Base-by-base conservation (phyloP, 2,329 filamentous ascomycete species). In the Coleophoma crateriformis region DNA sequence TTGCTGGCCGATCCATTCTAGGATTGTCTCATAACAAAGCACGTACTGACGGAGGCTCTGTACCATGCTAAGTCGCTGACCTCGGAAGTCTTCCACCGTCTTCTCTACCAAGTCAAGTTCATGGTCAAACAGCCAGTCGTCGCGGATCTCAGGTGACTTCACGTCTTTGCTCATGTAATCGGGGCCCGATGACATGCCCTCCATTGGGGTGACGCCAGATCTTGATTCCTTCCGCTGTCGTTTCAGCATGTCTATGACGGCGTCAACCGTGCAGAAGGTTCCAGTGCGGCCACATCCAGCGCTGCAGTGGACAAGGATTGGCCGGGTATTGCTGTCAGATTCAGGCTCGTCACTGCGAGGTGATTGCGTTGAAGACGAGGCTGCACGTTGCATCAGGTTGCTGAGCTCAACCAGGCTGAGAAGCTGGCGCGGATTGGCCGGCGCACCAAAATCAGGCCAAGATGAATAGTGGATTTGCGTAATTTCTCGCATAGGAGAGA, bases 361-460 rank as follows among this genome's bases (percentile, higher is more conserved):
- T n/a, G 56, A 54, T 22, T 56, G 50, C 7, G 58, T 60, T 7
- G 57, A 53, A n/a, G 62, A 58, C 7, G 50, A 50, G 12, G 61
- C 50, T 50, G 68, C 79, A 58, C 68, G 85, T 71, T 77, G 87
- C 78, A 84, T 90, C 33, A 80, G 75, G 61, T 88, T 94, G 60
- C 87, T 88, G 47, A 96, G 80, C 67, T 96, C 90, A n/a, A 97
- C 88, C 14, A 99, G 71, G 2, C 86, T 88, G 14, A 99, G 76
- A 2, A 99, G 77, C 61, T 97, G 90, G 5, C 83, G 82, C 1
- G 94, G 90, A 61, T 95, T 87, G 0, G 94, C 90, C 0, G 92
- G 92, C 0, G 90, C 87, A 17, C 94, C 94, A 67, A 97, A 96
- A 63, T 99, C 94, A 0, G 94, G 94, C 94, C 94, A 99, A n/a